These are phyloP conservation scores for Penicillium decumbens DNA, from an alignment of 2,329 filamentous ascomycete species.

Conservation along the genomic window DNA sequence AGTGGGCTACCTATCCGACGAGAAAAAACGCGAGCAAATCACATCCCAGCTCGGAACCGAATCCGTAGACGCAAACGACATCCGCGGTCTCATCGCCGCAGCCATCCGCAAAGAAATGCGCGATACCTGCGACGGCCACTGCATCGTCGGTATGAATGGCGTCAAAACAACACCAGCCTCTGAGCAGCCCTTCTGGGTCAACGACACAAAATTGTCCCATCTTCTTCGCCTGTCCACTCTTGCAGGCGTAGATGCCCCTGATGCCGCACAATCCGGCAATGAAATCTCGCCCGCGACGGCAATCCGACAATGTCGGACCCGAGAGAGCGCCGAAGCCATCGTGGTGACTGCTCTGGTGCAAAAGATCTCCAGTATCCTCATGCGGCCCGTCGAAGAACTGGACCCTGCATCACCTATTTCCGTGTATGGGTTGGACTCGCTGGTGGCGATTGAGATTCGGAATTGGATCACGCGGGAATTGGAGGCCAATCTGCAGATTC, in stretches of 20 bases:
- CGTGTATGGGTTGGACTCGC: conserved; percentile 28
- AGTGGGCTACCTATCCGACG: conserved; percentile 21
- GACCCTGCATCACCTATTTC: conserved; percentile 16
- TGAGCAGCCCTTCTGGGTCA: conserved; percentile 22
- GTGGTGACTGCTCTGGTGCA: conserved; percentile 10
- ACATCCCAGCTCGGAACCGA: conserved; percentile 17
- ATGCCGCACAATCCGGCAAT: conserved; percentile 3
- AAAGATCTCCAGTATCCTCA: conserved; percentile 22
- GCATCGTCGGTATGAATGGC: conserved; percentile 20
- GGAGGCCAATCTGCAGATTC: conserved; percentile 22
- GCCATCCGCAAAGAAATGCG: conserved; percentile 22
- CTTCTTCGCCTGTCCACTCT: conserved; percentile 20
- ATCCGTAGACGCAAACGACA: conserved; percentile 19
- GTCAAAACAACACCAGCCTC: conserved; percentile 15
- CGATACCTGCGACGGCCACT: conserved; percentile 17
- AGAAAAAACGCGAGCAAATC: conserved; percentile 19
- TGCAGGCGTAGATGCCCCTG: conserved; percentile 5
- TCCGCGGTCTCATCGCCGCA: conserved; percentile 21
- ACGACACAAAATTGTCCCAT: conserved; percentile 19
- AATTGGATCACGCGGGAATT: conserved; percentile 27
- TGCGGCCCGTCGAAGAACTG: conserved; percentile 21
- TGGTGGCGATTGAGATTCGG: conserved; percentile 30
- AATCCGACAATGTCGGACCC: conserved; percentile 12
- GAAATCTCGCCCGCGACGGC: conserved; percentile 16
- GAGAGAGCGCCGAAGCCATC: conserved; percentile 7